These are phyloP conservation scores for Arachis monticola DNA, from an alignment of 331 rosid genomes.

Conservation along the genomic window DNA sequence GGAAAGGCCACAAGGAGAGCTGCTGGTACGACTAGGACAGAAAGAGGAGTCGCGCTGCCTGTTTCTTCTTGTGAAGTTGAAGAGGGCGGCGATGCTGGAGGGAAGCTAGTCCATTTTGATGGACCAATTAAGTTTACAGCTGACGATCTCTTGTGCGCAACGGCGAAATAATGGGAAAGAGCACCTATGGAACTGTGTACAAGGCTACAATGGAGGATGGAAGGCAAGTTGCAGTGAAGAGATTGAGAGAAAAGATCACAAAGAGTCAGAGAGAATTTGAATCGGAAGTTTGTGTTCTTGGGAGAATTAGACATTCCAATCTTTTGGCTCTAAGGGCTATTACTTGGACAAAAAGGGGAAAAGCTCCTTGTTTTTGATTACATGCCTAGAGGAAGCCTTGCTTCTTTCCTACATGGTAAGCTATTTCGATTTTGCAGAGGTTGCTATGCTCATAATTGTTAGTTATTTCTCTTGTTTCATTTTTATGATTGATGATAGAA, in stretches of 20 bases:
- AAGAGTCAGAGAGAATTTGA: conserved; percentile 78
- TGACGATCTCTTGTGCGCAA: conserved; percentile 86
- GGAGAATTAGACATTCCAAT: conserved; percentile 77
- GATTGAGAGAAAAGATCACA: conserved; percentile 84
- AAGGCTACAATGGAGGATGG: conserved; percentile 87
- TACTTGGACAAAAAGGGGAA: conserved; percentile 86
- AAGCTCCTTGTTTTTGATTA: conserved; percentile 75
- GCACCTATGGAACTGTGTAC: conserved; percentile 84
- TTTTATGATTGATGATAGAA: background rate
- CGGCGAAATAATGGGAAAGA: conserved; percentile 96
- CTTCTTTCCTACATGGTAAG: conserved; percentile 72
- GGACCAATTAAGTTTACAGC: conserved; percentile 76
- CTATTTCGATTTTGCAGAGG: background rate
- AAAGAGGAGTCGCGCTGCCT: conserved; percentile 57
- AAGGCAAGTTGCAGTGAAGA: conserved; percentile 88
- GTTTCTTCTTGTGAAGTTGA: conserved; percentile 57
- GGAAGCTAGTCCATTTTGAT: conserved; percentile 79
- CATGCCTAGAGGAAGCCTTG: conserved; percentile 45
- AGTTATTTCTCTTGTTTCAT: no score
- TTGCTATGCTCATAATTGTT: background rate
- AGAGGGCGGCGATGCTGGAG: conserved; percentile 69
- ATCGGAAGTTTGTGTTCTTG: conserved; percentile 64
- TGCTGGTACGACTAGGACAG: conserved; percentile 32
- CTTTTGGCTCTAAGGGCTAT: conserved; percentile 73
- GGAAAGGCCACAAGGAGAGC: conserved; percentile 31